These are phyloP conservation scores for Mycena latifolia DNA, from an alignment of 768 basidiomycete genomes.

Conservation along the genomic window DNA sequence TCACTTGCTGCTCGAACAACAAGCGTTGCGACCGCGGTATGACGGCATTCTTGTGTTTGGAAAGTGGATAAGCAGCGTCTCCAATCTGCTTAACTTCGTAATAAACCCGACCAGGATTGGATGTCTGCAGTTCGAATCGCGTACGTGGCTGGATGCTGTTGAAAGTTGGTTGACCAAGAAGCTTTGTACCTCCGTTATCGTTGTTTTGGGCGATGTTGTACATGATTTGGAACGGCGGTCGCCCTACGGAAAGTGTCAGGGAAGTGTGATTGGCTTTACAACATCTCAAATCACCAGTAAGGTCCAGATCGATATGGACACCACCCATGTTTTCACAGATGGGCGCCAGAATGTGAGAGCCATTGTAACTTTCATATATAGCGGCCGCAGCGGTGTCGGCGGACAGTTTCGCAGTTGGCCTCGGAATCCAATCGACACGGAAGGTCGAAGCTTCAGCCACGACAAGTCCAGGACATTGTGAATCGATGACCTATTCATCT, in stretches of 20 bases:
- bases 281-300: conserved; percentile 61
- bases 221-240: conserved; percentile 93
- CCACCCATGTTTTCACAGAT: conserved; percentile 88
- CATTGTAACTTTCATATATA: conserved; percentile 71
- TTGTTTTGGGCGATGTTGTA: conserved; percentile 85
- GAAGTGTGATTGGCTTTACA: conserved; percentile 1
- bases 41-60: conserved; percentile 69
- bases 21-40: conserved; percentile 79
- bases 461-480: conserved; percentile 86
- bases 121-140: conserved; percentile 85
- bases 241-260: conserved; percentile 59
- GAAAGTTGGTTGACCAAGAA: conserved; percentile 83
- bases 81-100: conserved; percentile 94
- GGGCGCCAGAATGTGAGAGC: conserved; percentile 79
- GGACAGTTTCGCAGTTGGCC: conserved; percentile 80
- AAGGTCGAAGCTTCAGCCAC: conserved; percentile 71
- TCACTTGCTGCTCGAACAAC: conserved; percentile 89
- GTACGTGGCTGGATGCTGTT: conserved; percentile 87
- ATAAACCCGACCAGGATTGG: conserved; percentile 82
- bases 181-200: conserved; percentile 75
- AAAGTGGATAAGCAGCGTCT: conserved; percentile 86
- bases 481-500: conserved; percentile 76
- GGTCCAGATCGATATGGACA: conserved; percentile 87
- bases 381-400: conserved; percentile 60
- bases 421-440: conserved; percentile 81